A percentile compares a stretch with the other conserved stretches of the same genome.
These are phyloP conservation scores for Trichoderma simmonsii DNA, from an alignment of 2,329 filamentous ascomycete species.

Conservation along the genomic window DNA sequence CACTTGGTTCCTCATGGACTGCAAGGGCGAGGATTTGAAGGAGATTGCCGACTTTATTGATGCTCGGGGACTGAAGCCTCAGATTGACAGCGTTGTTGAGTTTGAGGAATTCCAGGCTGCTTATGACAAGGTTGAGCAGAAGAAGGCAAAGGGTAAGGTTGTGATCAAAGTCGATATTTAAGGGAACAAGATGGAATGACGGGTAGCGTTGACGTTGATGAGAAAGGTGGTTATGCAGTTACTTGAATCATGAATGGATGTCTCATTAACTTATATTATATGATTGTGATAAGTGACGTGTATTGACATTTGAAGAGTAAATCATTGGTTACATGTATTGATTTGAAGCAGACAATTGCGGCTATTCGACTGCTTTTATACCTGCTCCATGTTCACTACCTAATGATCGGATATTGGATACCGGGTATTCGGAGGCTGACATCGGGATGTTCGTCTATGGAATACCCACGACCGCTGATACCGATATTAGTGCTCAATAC, in stretches of 20 bases:
- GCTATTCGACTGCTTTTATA: not conserved
- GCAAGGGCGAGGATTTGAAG: slow-evolving; percentile 34
- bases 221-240: not conserved
- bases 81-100: slow-evolving; percentile 39
- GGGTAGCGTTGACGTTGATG: not conserved
- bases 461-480: not conserved
- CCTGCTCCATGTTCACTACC: not conserved
- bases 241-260: not conserved
- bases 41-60: slow-evolving; percentile 36
- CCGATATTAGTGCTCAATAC: not conserved
- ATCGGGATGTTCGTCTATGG: not conserved
- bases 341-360: not conserved
- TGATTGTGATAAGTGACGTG: not conserved
- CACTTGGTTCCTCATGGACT: slow-evolving; percentile 38
- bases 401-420: not conserved
- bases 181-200: not conserved
- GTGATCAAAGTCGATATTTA: slow-evolving; percentile 33
- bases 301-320: too few species aligned
- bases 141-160: slow-evolving; percentile 39
- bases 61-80: slow-evolving; percentile 30
- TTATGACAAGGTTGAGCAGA: slow-evolving; percentile 36
- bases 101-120: slow-evolving; percentile 39
- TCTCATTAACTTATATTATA: too few species aligned
- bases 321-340: too few species aligned
- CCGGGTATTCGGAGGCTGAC: not conserved